Conservation (phyloP, 257 asterid genomes). For the Solanum ahanhuiri region DNA sequence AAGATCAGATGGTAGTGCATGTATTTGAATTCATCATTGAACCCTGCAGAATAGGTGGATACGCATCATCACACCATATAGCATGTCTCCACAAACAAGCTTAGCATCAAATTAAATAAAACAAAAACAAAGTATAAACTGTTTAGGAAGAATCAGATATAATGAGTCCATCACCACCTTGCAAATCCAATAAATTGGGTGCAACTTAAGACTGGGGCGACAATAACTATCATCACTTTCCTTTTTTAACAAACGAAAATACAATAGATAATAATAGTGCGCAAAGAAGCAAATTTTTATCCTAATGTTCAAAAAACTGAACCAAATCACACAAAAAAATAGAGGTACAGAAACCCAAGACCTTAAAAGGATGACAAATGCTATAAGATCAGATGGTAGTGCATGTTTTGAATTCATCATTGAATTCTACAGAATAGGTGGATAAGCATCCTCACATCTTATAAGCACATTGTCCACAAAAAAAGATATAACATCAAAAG, state of each 20-base stretch:
- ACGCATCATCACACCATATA: constrained; percentile 23
- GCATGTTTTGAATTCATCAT: constrained; percentile 63
- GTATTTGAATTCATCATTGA: constrained; percentile 45
- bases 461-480: neutral
- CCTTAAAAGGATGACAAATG: neutral
- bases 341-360: neutral
- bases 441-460: constrained; percentile 31
- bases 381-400: constrained; percentile 82
- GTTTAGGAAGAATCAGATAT: constrained; percentile 15
- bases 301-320: neutral
- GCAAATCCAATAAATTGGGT: constrained; percentile 7
- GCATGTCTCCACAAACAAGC: neutral
- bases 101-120: neutral
- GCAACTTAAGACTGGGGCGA: constrained; percentile 48
- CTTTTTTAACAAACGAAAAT: neutral
- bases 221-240: constrained; percentile 26
- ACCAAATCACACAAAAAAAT: neutral
- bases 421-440: constrained; percentile 39
- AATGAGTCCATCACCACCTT: constrained; percentile 27
- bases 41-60: constrained; percentile 42
- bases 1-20: constrained; percentile 95
- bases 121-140: neutral
- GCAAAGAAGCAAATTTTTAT: neutral
- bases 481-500: neutral
- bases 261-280: neutral